Evolutionary conservation across 257 asterid species (phyloP), one percentile per base, ranked within the genome.

Genomic region (Solanum peruvianum): DNA sequence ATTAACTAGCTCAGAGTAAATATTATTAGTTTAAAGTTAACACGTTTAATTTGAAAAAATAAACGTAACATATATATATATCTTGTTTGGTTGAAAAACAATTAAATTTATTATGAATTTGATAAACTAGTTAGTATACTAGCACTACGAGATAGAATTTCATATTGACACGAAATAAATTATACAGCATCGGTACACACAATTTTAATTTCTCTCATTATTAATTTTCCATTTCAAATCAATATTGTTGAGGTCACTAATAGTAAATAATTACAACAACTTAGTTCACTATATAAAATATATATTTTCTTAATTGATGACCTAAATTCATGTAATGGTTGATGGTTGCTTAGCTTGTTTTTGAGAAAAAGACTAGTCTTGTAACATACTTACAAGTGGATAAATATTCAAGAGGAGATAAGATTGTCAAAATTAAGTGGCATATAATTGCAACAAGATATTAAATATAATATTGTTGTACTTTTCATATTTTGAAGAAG

Each of bases 31-130:
- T 56, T 56, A 20, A 56, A 11, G 11, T 56, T 4, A 1, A 20
- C 64, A 56, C 2, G 3, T 56, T 56, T 18, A 52, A 1, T 56
- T 56, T 2, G 11, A 20, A 56, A 56, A n/a, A 20, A 56, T 56
- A 20, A 56, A 20, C 2, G 0, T 56, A 0, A 18, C 9, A 3
- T 2, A 0, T 7, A 18, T 7, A 18, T 56, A 0, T 18, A 18
- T 56, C 23, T 62, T 4, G 11, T 62, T 62, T 62, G 7, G 5
- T 62, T 23, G 15, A 62, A 7, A 23, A 62, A 23, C 27, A n/a
- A 49, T 62, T 25, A 62, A 62, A 60, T 60, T 0, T 60, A 10
- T 23, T 23, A 60, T 60, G 7, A 60, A 13, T 60, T 60, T 60
- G 67, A 60, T 60, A 60, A 60, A 60, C 6, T 23, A 10, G 29